A percentile compares a stretch with the other conserved stretches of the same genome.
phyloP scores from a whole-genome alignment of 129 eudicot species.

The Silybum marianum region DNA sequence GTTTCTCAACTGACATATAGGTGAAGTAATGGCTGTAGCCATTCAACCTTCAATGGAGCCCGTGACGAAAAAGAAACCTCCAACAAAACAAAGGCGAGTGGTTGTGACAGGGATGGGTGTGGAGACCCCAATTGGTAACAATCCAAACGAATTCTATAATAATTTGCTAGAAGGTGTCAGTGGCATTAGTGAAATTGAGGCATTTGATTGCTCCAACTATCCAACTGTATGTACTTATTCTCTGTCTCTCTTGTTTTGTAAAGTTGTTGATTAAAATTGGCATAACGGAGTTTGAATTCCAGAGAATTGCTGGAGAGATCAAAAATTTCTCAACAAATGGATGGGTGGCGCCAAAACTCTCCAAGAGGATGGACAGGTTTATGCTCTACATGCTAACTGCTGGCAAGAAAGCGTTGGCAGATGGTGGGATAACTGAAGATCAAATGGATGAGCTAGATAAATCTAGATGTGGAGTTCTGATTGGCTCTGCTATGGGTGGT shows the following conservation, averaged over 20 bases:
- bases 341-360: constrained; percentile 89
- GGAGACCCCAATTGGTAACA: constrained; percentile 79
- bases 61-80: constrained; percentile 53
- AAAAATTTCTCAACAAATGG: constrained; percentile 85
- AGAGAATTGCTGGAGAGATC: constrained; percentile 98
- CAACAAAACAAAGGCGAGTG: constrained; percentile 72
- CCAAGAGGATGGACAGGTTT: constrained; percentile 87
- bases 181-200: constrained; percentile 83
- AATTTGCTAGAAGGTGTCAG: constrained; percentile 89
- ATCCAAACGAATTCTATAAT: constrained; percentile 65
- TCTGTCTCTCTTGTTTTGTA: background rate
- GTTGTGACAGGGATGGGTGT: constrained; percentile 99
- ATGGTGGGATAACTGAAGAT: constrained; percentile 74
- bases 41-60: constrained; percentile 63
- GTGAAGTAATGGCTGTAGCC: constrained; percentile 68
- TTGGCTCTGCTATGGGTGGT: constrained; percentile 97
- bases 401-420: constrained; percentile 91
- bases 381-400: constrained; percentile 99
- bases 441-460: constrained; percentile 66
- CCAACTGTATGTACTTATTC: constrained; percentile 62
- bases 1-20: constrained; percentile 30
- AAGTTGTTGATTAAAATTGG: constrained; percentile 4
- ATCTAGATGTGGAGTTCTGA: constrained; percentile 81
- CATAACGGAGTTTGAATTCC: constrained; percentile 24
- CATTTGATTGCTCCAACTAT: constrained; percentile 75